Evolutionary conservation across 192 early-diverging fungal genomes (phyloP).

Genomic region (Linnemannia exigua): DNA sequence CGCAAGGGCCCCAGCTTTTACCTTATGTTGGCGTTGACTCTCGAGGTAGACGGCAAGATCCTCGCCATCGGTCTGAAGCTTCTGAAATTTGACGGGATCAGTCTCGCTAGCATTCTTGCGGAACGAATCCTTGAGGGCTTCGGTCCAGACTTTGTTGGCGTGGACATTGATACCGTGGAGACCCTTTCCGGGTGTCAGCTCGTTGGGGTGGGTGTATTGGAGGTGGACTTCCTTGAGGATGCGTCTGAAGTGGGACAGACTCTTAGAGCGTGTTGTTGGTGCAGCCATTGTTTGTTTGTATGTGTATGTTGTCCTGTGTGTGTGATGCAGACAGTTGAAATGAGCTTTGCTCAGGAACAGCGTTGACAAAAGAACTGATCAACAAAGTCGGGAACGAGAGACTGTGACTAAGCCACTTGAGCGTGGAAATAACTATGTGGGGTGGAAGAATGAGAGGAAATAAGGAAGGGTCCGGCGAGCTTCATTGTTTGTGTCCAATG

Average conservation of each 20-base stretch:
- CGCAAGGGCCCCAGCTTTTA: no score
- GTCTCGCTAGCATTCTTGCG: slow-evolving; percentile 41
- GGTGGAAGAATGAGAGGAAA: neutral
- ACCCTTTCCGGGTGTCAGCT: slow-evolving; percentile 34
- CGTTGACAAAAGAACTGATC: neutral
- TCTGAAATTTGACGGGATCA: slow-evolving; percentile 36
- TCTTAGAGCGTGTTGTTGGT: slow-evolving; percentile 32
- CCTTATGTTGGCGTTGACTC: slow-evolving; percentile 49
- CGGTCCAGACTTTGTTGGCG: slow-evolving; percentile 50
- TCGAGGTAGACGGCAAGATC: slow-evolving; percentile 46
- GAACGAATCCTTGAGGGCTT: slow-evolving; percentile 44
- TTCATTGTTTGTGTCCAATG: neutral
- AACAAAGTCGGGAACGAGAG: neutral
- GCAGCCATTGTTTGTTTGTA: slow-evolving; percentile 17
- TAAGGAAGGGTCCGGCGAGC: neutral
- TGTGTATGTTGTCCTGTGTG: neutral
- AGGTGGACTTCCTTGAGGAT: slow-evolving; percentile 51
- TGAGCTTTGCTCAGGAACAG: neutral
- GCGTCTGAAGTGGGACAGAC: slow-evolving; percentile 44
- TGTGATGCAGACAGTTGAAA: no score
- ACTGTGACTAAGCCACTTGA: neutral
- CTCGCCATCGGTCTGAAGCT: slow-evolving; percentile 38
- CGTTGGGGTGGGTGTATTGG: slow-evolving; percentile 51
- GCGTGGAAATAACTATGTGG: neutral
- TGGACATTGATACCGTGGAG: slow-evolving; percentile 49